A percentile compares a stretch with the other conserved stretches of the same genome.
Evolutionary conservation across 768 basidiomycete genomes (phyloP).

Genomic region (Phylloporus rhodoxanthus): DNA sequence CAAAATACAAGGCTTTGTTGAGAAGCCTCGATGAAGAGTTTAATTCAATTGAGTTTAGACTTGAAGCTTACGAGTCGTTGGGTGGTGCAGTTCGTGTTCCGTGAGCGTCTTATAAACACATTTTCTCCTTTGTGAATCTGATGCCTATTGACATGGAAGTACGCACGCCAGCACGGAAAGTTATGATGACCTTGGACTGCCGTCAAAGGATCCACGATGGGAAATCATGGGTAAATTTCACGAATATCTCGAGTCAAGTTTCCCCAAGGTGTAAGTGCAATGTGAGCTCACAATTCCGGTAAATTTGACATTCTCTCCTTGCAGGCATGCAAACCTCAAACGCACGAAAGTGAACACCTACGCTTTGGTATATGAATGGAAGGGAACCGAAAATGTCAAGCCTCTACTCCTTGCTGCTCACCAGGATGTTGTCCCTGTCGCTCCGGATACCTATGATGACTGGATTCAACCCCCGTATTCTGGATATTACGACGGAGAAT

Average conservation of each 20-base stretch:
- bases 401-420: too few relatives aligned
- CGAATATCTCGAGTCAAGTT: conserved; percentile 36
- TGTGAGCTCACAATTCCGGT: neutral
- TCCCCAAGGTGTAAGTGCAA: conserved; percentile 50
- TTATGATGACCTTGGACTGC: conserved; percentile 43
- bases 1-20: conserved; percentile 15
- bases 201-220: conserved; percentile 45
- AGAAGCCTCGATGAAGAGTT: conserved; percentile 22
- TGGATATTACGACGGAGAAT: conserved; percentile 41
- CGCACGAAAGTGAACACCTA: conserved; percentile 56
- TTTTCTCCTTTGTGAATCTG: neutral
- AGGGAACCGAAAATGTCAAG: too few relatives aligned
- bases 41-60: conserved; percentile 21
- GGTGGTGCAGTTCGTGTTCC: conserved; percentile 34
- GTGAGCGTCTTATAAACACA: conserved; percentile 8
- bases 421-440: conserved; percentile 47
- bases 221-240: too few relatives aligned
- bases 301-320: neutral
- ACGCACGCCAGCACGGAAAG: conserved; percentile 42
- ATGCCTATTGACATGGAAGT: neutral
- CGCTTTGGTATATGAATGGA: too few relatives aligned
- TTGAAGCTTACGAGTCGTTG: conserved; percentile 28
- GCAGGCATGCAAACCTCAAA: too few relatives aligned
- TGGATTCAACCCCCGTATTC: conserved; percentile 50
- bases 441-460: conserved; percentile 37